Base-by-base conservation (phyloP, 2,329 filamentous ascomycete species). In the Rosellinia necatrix region DNA sequence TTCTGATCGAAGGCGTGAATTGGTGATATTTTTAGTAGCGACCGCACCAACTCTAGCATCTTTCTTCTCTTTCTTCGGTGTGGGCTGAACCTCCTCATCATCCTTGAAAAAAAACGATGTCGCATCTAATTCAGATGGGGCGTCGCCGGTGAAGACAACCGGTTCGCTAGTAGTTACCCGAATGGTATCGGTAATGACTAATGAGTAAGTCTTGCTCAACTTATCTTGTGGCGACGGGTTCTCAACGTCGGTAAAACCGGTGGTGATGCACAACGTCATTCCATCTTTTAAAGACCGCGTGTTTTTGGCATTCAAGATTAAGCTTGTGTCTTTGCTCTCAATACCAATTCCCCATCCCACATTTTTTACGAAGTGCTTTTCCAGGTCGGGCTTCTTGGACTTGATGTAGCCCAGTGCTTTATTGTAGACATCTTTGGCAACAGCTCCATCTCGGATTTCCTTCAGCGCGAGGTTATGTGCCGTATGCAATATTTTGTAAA, bases 91-190 rank as follows among this genome's bases (percentile, higher is more conserved):
- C 64, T 96, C 90, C 70, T 96, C 91, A 59, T 96, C 92, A 65
- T 97, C 93, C 70, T 96, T 96, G 80, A 99, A 99, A 76, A 97
- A 97, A 79, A 99, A 99, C 0, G 93, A 96, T 34, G 93, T 93
- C 3, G 92, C 92, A 68, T 97, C 94, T 56, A 96, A 85, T 69
- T 96, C 93, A 24, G 90, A 90, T 2, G 92, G 87, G 0, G 93
- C 92, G 70, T 97, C 92, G 56, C 91, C 92, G 15, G 94, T 99
- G 75, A 99, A 97, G 24, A 97, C 86, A 27, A 92, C 88, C 0
- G 89, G 84, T 47, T 96, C 91, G n/a, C 77, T 77, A 5, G 84
- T 79, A 9, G 89, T 90, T 46, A 97, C 91, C 66, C 94, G 91
- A 40, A 99, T 88, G 0, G 96, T 99, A 74, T 99, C 94, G 1